These are phyloP conservation scores for Trypanosoma avium DNA, from an alignment of 208 protist species.

Conservation along the genomic window DNA sequence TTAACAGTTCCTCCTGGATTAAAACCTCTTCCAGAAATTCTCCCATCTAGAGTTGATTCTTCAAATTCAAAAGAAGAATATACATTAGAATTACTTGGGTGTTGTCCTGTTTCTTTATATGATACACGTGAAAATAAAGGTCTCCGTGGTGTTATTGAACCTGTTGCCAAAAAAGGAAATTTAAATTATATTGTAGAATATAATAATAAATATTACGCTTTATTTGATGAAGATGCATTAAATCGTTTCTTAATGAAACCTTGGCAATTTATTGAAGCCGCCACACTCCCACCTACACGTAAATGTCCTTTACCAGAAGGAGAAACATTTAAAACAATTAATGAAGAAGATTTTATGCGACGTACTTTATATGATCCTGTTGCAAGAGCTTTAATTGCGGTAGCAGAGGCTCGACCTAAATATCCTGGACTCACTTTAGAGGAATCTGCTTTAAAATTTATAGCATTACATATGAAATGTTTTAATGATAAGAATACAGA, in stretches of 20 bases:
- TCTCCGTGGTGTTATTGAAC: conserved; percentile 76
- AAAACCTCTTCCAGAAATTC: conserved; percentile 44
- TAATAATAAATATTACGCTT: conserved; percentile 69
- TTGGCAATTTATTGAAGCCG: conserved; percentile 80
- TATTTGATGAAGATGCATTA: conserved; percentile 53
- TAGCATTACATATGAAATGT: conserved; percentile 89
- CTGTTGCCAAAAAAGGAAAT: conserved; percentile 62
- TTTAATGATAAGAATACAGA: conserved; percentile 65
- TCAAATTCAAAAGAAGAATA: conserved; percentile 6
- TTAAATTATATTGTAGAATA: conserved; percentile 70
- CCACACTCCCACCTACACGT: conserved; percentile 54
- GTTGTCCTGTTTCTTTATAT: conserved; percentile 91
- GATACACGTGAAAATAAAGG: conserved; percentile 79
- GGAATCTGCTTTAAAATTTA: conserved; percentile 87
- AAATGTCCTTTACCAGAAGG: conserved; percentile 66
- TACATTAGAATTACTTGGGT: conserved; percentile 68
- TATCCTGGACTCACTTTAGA: conserved; percentile 83
- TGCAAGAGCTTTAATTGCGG: conserved; percentile 76
- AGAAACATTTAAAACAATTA: conserved; percentile 28
- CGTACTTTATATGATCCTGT: conserved; percentile 85
- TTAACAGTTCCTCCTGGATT: conserved; percentile 47
- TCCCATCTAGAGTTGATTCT: conserved; percentile 39
- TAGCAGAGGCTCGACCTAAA: conserved; percentile 58
- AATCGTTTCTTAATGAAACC: conserved; percentile 75
- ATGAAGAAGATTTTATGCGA: conserved; percentile 78